These are phyloP conservation scores for Biscogniauxia marginata DNA, from an alignment of 2,329 filamentous ascomycete genomes.

Conservation along the genomic window DNA sequence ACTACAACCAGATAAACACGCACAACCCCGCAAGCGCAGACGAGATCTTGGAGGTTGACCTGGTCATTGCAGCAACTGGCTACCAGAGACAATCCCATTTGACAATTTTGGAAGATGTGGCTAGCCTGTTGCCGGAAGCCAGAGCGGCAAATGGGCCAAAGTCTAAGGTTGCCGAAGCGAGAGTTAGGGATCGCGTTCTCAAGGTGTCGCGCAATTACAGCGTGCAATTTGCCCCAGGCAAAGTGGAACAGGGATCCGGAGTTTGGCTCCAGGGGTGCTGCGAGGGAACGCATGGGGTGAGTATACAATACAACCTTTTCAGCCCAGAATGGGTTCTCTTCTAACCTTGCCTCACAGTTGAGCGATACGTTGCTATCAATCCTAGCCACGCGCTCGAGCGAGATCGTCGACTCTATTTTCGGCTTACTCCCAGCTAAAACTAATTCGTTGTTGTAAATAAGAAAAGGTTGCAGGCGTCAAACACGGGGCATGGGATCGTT, in stretches of 20 bases:
- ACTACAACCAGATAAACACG: conserved; percentile 1
- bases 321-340: neutral
- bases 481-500: neutral
- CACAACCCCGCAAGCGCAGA: conserved; percentile 34
- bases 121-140: conserved; percentile 60
- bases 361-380: conserved; percentile 30
- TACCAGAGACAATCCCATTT: conserved; percentile 79
- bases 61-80: conserved; percentile 83
- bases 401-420: conserved; percentile 30
- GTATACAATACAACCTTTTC: conserved; percentile 35
- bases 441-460: neutral
- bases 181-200: conserved; percentile 50
- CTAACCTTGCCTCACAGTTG: conserved; percentile 12
- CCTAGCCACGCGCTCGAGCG: conserved; percentile 26
- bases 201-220: conserved; percentile 73
- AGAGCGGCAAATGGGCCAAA: conserved; percentile 10
- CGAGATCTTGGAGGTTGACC: conserved; percentile 72
- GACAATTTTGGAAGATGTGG: conserved; percentile 67
- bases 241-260: conserved; percentile 71
- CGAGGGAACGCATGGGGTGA: conserved; percentile 86
- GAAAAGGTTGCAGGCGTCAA: neutral
- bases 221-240: conserved; percentile 66
- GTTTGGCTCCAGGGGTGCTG: conserved; percentile 94
- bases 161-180: conserved; percentile 22
- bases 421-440: conserved; percentile 2